Conservation (phyloP, 225 moss, liverwort and hornwort species). For the Marchantia paleacea region DNA sequence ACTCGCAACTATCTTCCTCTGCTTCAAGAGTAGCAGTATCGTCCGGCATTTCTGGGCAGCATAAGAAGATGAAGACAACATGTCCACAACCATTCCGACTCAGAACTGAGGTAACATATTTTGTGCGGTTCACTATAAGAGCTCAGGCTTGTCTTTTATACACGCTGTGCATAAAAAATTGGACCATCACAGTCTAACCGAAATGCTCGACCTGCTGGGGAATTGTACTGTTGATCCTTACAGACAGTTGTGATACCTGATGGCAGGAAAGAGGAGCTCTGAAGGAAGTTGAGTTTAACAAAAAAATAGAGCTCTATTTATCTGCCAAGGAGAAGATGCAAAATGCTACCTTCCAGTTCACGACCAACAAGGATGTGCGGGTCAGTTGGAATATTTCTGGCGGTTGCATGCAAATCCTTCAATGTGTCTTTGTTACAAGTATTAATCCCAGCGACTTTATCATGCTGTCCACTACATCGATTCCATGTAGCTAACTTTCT, state of each 20-base stretch:
- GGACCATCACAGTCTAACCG: neutral
- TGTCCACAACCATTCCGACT: conserved; percentile 43
- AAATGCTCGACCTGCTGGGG: neutral
- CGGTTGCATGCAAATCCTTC: neutral
- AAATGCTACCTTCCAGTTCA: conserved; percentile 8
- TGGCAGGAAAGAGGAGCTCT: conserved; percentile 43
- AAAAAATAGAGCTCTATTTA: conserved; percentile 32
- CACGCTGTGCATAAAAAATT: neutral
- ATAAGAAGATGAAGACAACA: conserved; percentile 39
- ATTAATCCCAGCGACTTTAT: neutral
- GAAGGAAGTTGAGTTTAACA: conserved; percentile 41
- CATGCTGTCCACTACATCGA: neutral
- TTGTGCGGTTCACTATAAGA: neutral
- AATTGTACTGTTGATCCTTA: neutral
- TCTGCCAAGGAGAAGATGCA: conserved; percentile 24
- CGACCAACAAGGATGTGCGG: conserved; percentile 4
- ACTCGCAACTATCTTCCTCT: conserved; percentile 6
- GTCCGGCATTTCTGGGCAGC: conserved; percentile 14
- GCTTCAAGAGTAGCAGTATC: neutral
- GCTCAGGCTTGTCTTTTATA: neutral
- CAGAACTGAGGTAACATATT: conserved; percentile 30
- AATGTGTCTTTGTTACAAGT: no score
- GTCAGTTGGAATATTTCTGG: conserved; percentile 2
- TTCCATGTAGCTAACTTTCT: neutral
- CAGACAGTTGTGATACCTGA: neutral